These are phyloP conservation scores for Hypomyces rosellus DNA, from an alignment of 2,329 filamentous ascomycete species.

Conservation along the genomic window DNA sequence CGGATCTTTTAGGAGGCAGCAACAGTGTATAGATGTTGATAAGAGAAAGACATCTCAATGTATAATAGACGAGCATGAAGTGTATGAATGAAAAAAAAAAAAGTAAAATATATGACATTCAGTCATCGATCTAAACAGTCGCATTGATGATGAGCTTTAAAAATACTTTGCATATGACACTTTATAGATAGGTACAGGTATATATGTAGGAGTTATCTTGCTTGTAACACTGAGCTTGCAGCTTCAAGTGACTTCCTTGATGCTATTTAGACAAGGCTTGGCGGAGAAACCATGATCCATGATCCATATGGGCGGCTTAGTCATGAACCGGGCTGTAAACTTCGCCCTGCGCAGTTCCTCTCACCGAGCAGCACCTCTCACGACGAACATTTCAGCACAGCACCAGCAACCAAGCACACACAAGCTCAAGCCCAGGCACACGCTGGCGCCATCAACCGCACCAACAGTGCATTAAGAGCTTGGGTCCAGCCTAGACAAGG, in stretches of 20 bases:
- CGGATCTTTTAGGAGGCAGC: conserved; percentile 13
- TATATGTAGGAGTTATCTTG: too few relatives aligned
- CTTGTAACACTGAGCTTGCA: too few relatives aligned
- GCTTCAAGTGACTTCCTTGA: too few relatives aligned
- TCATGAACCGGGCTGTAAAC: conserved; percentile 11
- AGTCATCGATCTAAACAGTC: too few relatives aligned
- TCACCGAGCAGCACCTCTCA: conserved; percentile 29
- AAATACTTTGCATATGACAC: too few relatives aligned
- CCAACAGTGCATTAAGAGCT: too few relatives aligned
- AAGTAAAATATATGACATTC: background rate
- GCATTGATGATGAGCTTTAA: too few relatives aligned
- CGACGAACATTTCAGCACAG: conserved; percentile 43
- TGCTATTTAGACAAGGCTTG: too few relatives aligned
- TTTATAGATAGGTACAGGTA: too few relatives aligned
- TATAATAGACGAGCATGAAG: background rate
- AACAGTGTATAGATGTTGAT: conserved; percentile 21
- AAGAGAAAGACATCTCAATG: conserved; percentile 2
- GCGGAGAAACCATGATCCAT: conserved; percentile 11
- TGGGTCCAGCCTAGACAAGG: too few relatives aligned
- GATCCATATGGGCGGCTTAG: background rate
- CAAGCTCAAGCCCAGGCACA: background rate
- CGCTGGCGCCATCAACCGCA: background rate
- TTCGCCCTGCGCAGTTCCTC: conserved; percentile 28
- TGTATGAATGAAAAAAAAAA: background rate
- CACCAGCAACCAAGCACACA: conserved; percentile 6